A percentile compares a stretch with the other conserved stretches of the same genome.
Conservation (phyloP, 495 filamentous ascomycete species). For the Hypomontagnella submonticulosa region DNA sequence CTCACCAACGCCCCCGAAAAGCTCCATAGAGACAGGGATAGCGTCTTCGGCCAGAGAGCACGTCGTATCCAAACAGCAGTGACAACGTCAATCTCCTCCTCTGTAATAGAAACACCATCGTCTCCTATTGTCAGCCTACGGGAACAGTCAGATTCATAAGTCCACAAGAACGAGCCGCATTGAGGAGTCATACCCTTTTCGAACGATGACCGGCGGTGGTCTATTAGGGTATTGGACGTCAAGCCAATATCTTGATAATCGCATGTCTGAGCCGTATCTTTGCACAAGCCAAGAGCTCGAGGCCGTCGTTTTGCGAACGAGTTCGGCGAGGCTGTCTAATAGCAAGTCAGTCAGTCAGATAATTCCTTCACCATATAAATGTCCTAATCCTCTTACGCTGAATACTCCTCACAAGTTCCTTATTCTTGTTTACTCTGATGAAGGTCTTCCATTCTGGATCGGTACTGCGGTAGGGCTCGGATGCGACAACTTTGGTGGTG, state of each 20-base stretch:
- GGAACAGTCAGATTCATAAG: conserved; percentile 26
- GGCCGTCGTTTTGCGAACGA: conserved; percentile 33
- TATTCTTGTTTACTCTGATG: conserved; percentile 65
- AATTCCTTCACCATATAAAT: not conserved
- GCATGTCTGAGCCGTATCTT: conserved; percentile 39
- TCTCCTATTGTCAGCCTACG: conserved; percentile 50
- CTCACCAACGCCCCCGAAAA: conserved; percentile 47
- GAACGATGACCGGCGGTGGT: conserved; percentile 55
- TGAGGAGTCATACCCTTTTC: conserved; percentile 50
- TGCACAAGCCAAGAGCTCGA: conserved; percentile 20
- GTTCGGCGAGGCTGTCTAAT: conserved; percentile 47
- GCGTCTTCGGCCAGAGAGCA: conserved; percentile 50
- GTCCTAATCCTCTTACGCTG: conserved; percentile 57
- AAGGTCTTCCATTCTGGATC: conserved; percentile 81
- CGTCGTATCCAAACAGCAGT: conserved; percentile 46
- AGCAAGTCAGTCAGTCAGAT: not conserved
- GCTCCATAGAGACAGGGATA: conserved; percentile 50
- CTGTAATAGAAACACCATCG: conserved; percentile 46
- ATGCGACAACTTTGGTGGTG: conserved; percentile 56
- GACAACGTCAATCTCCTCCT: conserved; percentile 44
- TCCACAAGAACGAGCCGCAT: not conserved
- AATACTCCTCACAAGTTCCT: conserved; percentile 57
- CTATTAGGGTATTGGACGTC: conserved; percentile 53
- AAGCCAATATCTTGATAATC: conserved; percentile 50
- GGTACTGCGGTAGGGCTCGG: conserved; percentile 62